phyloP scores from a whole-genome alignment of 192 early-diverging fungal species.

The Lobulomyces angularis region DNA sequence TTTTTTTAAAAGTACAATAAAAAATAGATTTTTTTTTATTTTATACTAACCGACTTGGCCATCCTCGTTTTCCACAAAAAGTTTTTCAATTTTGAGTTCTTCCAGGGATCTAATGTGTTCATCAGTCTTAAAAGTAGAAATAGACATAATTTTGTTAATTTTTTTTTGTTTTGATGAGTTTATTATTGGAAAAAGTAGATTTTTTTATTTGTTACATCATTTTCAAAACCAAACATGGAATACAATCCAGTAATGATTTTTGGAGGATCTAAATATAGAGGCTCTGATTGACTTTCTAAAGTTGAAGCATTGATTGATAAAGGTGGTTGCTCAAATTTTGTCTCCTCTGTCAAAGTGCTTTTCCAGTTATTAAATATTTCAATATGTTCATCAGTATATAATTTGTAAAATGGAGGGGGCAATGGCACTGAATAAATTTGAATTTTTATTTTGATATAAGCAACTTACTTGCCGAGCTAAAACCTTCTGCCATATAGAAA shows the following conservation, averaged over 20 bases:
- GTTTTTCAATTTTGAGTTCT: slow-evolving; percentile 9
- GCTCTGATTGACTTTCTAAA: background rate
- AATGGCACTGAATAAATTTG: no score
- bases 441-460: no score
- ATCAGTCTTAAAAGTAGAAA: no score
- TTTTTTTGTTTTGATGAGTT: no score
- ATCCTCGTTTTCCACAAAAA: slow-evolving; percentile 10
- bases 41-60: slow-evolving; percentile 2
- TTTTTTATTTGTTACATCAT: slow-evolving; percentile 1
- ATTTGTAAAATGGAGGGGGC: slow-evolving; percentile 12
- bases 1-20: no score
- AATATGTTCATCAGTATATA: slow-evolving; percentile 10
- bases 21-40: no score
- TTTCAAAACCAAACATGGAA: slow-evolving; percentile 6
- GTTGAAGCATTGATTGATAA: no score
- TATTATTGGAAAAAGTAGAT: background rate
- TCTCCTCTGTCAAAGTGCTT: background rate
- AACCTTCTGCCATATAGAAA: no score
- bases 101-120: slow-evolving; percentile 4
- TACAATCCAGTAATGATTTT: slow-evolving; percentile 4
- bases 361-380: slow-evolving; percentile 2
- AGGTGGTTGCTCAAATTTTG: background rate
- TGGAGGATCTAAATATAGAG: slow-evolving; percentile 4
- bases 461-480: no score
- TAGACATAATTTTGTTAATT: no score